These are phyloP conservation scores for Syncephalastrum sp. DNA, from an alignment of 371 early-diverging fungal genomes.

Conservation along the genomic window DNA sequence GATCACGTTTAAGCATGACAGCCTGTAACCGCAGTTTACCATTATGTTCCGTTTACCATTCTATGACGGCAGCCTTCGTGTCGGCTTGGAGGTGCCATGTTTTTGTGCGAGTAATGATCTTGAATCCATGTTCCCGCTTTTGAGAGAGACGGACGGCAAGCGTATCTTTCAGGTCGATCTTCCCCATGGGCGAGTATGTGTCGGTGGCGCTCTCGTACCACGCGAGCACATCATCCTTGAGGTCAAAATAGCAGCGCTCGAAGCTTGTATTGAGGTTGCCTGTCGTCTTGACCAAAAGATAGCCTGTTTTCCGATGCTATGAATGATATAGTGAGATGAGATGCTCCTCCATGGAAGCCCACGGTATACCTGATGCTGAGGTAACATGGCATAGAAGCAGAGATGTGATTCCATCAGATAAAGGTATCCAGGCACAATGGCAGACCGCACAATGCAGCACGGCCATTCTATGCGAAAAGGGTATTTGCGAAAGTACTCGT, in stretches of 20 bases:
- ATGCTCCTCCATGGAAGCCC: too few species aligned
- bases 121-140: constrained; percentile 53
- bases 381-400: constrained; percentile 22
- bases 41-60: constrained; percentile 45
- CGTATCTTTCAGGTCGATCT: constrained; percentile 69
- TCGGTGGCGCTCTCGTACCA: constrained; percentile 66
- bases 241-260: constrained; percentile 68
- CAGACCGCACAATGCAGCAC: constrained; percentile 71
- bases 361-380: too few species aligned
- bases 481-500: not conserved
- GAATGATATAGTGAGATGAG: not conserved
- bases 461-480: constrained; percentile 56
- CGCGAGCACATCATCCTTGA: constrained; percentile 62
- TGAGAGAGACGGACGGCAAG: constrained; percentile 52
- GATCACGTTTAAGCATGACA: constrained; percentile 6
- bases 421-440: constrained; percentile 69
- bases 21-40: not conserved
- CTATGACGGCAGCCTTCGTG: constrained; percentile 46
- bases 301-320: constrained; percentile 66
- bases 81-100: constrained; percentile 60
- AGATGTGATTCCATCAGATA: constrained; percentile 70
- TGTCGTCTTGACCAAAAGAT: constrained; percentile 52
- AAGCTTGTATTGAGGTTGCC: constrained; percentile 39
- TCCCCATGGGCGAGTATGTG: constrained; percentile 67
- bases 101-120: constrained; percentile 52